Evolutionary conservation across 306 rosid genomes (phyloP).

Genomic region (Betula pendula): DNA sequence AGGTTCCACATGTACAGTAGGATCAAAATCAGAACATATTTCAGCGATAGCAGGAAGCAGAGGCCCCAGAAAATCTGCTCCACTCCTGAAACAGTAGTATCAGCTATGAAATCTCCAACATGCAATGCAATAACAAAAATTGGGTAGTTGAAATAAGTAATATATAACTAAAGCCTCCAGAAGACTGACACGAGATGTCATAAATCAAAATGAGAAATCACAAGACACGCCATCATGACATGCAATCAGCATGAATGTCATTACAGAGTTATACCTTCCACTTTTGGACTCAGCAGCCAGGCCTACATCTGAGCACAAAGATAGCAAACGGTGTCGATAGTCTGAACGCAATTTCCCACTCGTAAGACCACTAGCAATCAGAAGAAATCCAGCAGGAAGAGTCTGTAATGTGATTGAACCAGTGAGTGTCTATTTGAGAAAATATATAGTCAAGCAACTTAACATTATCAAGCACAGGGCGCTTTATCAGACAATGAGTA

Average conservation of each 20-base stretch:
- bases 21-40: slow-evolving; percentile 92
- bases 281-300: slow-evolving; percentile 98
- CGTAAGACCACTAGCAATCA: slow-evolving; percentile 76
- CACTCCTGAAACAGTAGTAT: slow-evolving; percentile 78
- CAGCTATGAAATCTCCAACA: slow-evolving; percentile 38
- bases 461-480: slow-evolving; percentile 32
- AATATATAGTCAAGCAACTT: slow-evolving; percentile 39
- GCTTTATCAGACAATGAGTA: slow-evolving; percentile 40
- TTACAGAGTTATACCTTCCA: slow-evolving; percentile 66
- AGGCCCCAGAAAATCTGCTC: slow-evolving; percentile 97
- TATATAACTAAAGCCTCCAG: slow-evolving; percentile 24
- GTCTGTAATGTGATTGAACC: slow-evolving; percentile 91
- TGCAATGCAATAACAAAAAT: slow-evolving; percentile 27
- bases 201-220: slow-evolving; percentile 5
- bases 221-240: slow-evolving; percentile 20
- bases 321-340: slow-evolving; percentile 86
- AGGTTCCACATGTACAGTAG: slow-evolving; percentile 82
- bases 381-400: slow-evolving; percentile 96
- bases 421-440: slow-evolving; percentile 74
- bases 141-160: slow-evolving; percentile 15
- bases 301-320: slow-evolving; percentile 96
- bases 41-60: slow-evolving; percentile 98
- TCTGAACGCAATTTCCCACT: slow-evolving; percentile 73
- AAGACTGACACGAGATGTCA: slow-evolving; percentile 15
- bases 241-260: slow-evolving; percentile 16